Evolutionary conservation across 176 grass and related monocot species (phyloP), one percentile per base, ranked within the genome.

Genomic region (Aegilops speltoides): DNA sequence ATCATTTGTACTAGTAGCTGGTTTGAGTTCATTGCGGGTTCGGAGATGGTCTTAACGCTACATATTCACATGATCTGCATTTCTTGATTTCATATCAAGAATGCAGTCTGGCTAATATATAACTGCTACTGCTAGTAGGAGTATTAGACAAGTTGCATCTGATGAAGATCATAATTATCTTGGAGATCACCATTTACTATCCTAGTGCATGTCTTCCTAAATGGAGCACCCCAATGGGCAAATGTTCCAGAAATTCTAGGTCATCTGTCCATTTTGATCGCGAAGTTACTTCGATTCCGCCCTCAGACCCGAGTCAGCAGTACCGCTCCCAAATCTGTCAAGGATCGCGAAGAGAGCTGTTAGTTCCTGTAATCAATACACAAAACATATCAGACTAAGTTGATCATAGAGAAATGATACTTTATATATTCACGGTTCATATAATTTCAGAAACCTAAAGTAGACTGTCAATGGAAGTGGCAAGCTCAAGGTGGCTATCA

Each of bases 271-370:
- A 73, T 29, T 10, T 64, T 41, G 10, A 61, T 28, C 38, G 10
- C 64, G 59, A n/a, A 8, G 22, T 68, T 76, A 90, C 68, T 68
- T 87, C 36, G 85, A 32, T 91, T 70, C 85, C 37, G 76, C 11
- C 81, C 76, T 91, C 36, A 45, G 48, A 67, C 61, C 36, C 2
- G 57, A 45, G 50, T 84, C 60, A 8, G 81, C 4, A 11, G 31
- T 68, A 9, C 60, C 0, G 14, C 17, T 37, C 22, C 50, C 60
- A 70, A 80, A 68, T 23, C 85, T 90, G 75, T 32, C 14, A 66
- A 80, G 52, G 23, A 59, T 75, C 7, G 64, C 4, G 43, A 74
- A 73, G 1, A 22, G 3, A 57, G 57, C 4, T 20, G 43, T 90
- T 25, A 90, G 64, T 45, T 26, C 0, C 8, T 48, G 20, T 62